Base-by-base conservation (phyloP, 192 early-diverging fungal species). In the Oehlia diaphana region DNA sequence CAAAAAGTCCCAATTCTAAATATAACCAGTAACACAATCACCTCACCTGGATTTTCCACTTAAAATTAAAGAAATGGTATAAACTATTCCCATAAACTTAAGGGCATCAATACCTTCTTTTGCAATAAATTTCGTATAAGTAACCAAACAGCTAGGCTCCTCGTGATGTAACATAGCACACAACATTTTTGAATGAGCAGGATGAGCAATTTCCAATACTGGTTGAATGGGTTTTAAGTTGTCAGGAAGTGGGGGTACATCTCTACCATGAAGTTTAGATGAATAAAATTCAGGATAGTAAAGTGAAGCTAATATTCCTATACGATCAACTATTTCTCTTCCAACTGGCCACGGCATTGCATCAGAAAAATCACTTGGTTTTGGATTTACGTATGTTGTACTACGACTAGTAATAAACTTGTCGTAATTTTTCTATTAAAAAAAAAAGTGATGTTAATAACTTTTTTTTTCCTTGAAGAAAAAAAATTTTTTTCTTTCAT, bases 241-340 rank as follows among this genome's bases (percentile, higher is more conserved):
- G 9, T 65, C 28, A 16, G 76, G 76, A 21, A 78, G 49, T n/a
- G 76, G n/a, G 19, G 76, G 65, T 10, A 23, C 53, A 67, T 78
- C 63, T 28, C 37, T 50, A 69, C 67, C 47, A 49, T 78, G 63
- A 50, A 78, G 63, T 42, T 78, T 65, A 9, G 76, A 39, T 31
- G 76, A 78, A 67, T 53, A 31, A 26, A 78, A 78, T 33, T 68
- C n/a, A 37, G 76, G 76, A 53, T 53, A 78, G n/a, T 78, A 19
- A 26, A 78, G 61, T n/a, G 63, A 47, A 4, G 64, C 28, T 14
- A 78, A 44, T 67, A 68, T 67, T 19, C n/a, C 31, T 49, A 78
- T 49, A 49, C 28, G 61, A 58, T 65, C 63, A 53, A 78, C 28
- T 9, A 78, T 78, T 33, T 78, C 76, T 31, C 64, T 23, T 35